Evolutionary conservation across 2,329 filamentous ascomycete species (phyloP), one percentile per base, ranked within the genome.

Genomic region (Trichophyton mentagrophytes): DNA sequence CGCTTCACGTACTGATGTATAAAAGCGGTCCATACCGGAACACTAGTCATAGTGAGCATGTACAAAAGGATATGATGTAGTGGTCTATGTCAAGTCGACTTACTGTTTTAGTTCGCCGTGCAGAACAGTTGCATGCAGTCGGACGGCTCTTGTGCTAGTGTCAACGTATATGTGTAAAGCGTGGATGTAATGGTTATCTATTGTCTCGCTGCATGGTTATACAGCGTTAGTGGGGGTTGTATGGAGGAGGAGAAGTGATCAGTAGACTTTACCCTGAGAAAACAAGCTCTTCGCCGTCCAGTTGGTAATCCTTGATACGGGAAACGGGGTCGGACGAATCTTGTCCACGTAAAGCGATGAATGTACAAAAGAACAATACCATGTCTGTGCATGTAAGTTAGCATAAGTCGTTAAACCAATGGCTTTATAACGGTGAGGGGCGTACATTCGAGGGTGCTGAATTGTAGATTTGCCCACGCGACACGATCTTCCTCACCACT

Each of bases 1-100:
- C 75, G 72, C 30, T 71, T 70, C 38, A 81, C 70, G 60, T 78
- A 76, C 25, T 76, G 70, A 0, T 78, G 79, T 20, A 82, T 74
- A 63, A 82, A 83, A 0, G 80, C 79, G 1, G 82, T 85, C 83
- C 83, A 85, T 60, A 85, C 79, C 0, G 83, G 82, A 1, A 80
- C 79, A 20, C 77, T 78, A 57, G 15, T 59, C 8, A 5, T n/a
- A 42, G 3, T 30, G 27, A 49, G 44, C 20, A 40, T 55, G 53
- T 17, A 9, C 33, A 53, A 36, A 22, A 47, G 1, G 4, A n/a
- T 17, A 49, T 36, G 27, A 33, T n/a, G n/a, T 25, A 36, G 3
- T 22, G 22, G 11, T 33, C 3, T 40, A 25, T 15, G 62, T 67
- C 33, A 38, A 3, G 11, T 13, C 11, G 11, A 38, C 33, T 64